Conservation (phyloP, 257 asterid species). For the Forsythia viridissima region DNA sequence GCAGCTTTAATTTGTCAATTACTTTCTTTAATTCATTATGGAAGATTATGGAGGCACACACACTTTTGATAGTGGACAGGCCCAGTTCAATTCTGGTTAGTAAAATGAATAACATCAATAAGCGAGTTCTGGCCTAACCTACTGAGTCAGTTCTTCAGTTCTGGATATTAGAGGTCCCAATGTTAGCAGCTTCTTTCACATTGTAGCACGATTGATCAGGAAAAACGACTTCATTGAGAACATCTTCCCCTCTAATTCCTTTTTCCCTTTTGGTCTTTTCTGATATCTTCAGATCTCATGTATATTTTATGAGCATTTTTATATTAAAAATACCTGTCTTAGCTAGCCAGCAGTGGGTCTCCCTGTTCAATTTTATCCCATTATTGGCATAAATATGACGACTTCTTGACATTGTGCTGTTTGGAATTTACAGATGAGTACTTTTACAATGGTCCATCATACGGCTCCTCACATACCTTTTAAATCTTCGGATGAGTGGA, state of each 20-base stretch:
- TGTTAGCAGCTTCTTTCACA: not conserved
- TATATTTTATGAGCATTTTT: not conserved
- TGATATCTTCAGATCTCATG: not conserved
- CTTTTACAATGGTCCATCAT: constrained; percentile 98
- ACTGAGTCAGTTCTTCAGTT: not conserved
- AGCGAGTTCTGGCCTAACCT: not conserved
- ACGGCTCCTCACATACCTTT: constrained; percentile 99
- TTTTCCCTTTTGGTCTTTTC: not conserved
- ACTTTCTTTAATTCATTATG: not conserved
- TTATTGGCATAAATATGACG: not conserved
- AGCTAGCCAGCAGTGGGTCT: not conserved
- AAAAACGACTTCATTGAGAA: not conserved
- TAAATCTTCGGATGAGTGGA: constrained; percentile 80
- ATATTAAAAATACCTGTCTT: not conserved
- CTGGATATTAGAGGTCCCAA: not conserved
- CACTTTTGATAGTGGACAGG: too few species aligned
- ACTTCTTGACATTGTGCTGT: constrained; percentile 3
- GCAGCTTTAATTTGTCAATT: not conserved
- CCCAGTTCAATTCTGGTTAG: not conserved
- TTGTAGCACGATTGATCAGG: not conserved
- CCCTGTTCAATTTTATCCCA: not conserved
- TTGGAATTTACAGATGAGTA: constrained; percentile 77
- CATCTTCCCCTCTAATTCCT: not conserved
- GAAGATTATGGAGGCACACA: not conserved
- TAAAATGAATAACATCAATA: not conserved